Evolutionary conservation across 2,329 filamentous ascomycete species (phyloP).

Genomic region (Fusarium oxysporum): DNA sequence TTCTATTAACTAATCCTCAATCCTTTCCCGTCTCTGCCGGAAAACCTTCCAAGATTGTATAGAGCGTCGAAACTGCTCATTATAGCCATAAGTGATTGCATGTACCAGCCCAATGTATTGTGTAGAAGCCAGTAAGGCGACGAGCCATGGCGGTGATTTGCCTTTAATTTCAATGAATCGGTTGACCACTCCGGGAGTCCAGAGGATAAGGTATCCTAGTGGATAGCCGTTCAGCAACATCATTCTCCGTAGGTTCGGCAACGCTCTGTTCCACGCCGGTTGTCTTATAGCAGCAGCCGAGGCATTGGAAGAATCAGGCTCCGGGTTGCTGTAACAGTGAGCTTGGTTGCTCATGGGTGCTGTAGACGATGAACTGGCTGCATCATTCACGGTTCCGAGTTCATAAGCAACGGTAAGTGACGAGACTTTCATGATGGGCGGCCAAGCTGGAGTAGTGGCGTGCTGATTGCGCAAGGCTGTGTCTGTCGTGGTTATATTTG

Average conservation of each 20-base stretch:
- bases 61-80: not conserved
- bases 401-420: not conserved
- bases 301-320: not conserved
- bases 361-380: not conserved
- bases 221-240: not conserved
- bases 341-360: not conserved
- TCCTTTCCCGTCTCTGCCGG: not conserved
- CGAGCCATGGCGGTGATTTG: not conserved
- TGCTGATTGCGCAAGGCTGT: not conserved
- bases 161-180: not conserved
- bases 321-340: not conserved
- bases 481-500: not conserved
- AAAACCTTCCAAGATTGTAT: not conserved
- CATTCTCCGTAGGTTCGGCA: not conserved
- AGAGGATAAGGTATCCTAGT: not conserved
- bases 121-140: not conserved
- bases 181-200: not conserved
- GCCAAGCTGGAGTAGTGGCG: not conserved
- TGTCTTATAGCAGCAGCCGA: not conserved
- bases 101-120: not conserved
- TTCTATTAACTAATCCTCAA: not conserved
- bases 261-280: not conserved
- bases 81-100: not conserved
- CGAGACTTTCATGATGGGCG: not conserved
- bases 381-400: not conserved